phyloP scores from a whole-genome alignment of 768 basidiomycete species.

The Trametes cinnabarina region DNA sequence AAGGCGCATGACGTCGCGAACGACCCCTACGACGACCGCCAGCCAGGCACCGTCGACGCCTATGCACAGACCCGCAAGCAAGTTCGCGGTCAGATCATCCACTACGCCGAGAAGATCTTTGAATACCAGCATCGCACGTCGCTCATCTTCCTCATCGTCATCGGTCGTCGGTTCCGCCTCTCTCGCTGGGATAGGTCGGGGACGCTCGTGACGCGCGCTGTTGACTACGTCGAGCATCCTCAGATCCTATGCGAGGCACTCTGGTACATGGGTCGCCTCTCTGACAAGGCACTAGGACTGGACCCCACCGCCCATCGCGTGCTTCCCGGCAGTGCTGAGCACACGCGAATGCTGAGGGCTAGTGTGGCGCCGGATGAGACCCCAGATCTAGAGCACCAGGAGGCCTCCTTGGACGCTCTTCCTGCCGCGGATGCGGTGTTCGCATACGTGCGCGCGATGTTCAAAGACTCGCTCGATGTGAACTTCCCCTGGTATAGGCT shows the following conservation, averaged over 20 bases:
- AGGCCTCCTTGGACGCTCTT: background rate
- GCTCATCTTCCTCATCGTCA: too few species aligned
- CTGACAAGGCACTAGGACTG: background rate
- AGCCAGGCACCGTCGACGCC: background rate
- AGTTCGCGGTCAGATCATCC: background rate
- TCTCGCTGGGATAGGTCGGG: slow-evolving; percentile 14
- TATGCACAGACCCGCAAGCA: background rate
- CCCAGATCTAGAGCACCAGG: background rate
- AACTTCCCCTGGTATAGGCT: slow-evolving; percentile 5
- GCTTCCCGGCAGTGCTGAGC: background rate
- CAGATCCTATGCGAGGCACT: too few species aligned
- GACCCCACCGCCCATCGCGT: background rate
- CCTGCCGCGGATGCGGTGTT: background rate
- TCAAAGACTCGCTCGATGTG: background rate
- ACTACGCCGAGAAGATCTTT: slow-evolving; percentile 6
- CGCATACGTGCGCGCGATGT: slow-evolving; percentile 2
- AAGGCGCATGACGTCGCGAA: background rate
- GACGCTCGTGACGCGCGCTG: background rate
- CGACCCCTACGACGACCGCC: slow-evolving; percentile 3
- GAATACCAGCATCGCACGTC: too few species aligned
- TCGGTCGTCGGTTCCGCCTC: too few species aligned
- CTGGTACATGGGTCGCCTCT: background rate
- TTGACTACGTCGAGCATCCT: slow-evolving; percentile 9
- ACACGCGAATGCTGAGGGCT: background rate
- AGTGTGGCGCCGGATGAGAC: background rate